Evolutionary conservation across 2,329 filamentous ascomycete genomes (phyloP).

Genomic region (Neoscytalidium dimidiatum): DNA sequence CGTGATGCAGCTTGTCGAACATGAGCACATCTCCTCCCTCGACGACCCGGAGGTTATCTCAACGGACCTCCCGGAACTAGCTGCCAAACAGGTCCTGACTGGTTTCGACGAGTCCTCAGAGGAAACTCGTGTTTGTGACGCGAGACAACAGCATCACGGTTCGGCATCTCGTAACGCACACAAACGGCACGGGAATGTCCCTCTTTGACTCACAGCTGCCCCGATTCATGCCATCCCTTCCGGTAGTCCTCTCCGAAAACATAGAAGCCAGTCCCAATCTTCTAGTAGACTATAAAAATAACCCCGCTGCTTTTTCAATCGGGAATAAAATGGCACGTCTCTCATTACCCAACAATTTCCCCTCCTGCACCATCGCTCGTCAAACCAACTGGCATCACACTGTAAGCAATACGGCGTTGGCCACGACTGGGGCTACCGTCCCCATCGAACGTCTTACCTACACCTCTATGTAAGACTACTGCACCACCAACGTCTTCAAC

Average conservation of each 20-base stretch:
- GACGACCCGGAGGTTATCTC: constrained; percentile 25
- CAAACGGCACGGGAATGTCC: constrained; percentile 48
- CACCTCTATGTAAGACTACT: constrained; percentile 33
- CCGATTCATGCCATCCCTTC: not conserved
- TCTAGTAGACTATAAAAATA: too few relatives aligned
- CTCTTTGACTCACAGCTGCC: constrained; percentile 42
- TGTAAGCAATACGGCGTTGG: constrained; percentile 53
- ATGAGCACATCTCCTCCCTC: constrained; percentile 21
- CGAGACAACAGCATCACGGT: constrained; percentile 25
- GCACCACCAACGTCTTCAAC: constrained; percentile 27
- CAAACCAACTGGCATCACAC: not conserved
- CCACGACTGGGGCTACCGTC: constrained; percentile 52
- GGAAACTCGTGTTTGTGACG: constrained; percentile 23
- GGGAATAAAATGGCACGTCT: constrained; percentile 32
- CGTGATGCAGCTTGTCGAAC: constrained; percentile 30
- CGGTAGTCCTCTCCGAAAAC: not conserved
- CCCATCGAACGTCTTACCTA: constrained; percentile 47
- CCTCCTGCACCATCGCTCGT: too few relatives aligned
- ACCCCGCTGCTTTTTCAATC: constrained; percentile 39
- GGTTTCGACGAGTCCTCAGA: constrained; percentile 14
- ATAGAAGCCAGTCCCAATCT: constrained; percentile 20
- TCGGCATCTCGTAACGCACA: constrained; percentile 51
- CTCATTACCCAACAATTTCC: too few relatives aligned
- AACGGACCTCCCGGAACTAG: constrained; percentile 27
- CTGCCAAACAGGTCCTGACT: constrained; percentile 25